Evolutionary conservation across 148 eudicot genomes (phyloP).

Genomic region (Arbutus unedo): DNA sequence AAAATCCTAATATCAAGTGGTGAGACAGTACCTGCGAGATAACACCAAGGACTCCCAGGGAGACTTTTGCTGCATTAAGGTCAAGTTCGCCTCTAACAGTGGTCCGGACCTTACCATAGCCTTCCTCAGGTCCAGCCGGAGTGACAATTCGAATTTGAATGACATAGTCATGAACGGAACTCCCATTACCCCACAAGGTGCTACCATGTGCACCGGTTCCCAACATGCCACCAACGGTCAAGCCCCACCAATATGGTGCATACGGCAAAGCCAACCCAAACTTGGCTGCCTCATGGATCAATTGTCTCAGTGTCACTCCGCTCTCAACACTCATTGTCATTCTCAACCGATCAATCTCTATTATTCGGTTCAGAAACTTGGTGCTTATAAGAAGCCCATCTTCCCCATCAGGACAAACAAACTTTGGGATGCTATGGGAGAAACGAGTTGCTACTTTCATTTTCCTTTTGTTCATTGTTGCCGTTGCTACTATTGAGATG

Average conservation of each 20-base stretch:
- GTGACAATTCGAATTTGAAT: constrained; percentile 48
- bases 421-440: constrained; percentile 62
- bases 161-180: constrained; percentile 68
- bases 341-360: constrained; percentile 22
- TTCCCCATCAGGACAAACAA: constrained; percentile 58
- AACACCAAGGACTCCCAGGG: constrained; percentile 90
- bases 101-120: constrained; percentile 39
- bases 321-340: constrained; percentile 46
- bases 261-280: constrained; percentile 59
- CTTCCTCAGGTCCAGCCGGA: constrained; percentile 43
- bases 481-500: constrained; percentile 40
- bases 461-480: constrained; percentile 35
- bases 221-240: constrained; percentile 67
- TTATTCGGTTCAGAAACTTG: constrained; percentile 34
- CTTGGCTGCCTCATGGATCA: constrained; percentile 55
- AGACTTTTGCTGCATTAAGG: constrained; percentile 64
- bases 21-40: constrained; percentile 52
- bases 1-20: background rate
- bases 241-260: constrained; percentile 81
- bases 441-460: constrained; percentile 59
- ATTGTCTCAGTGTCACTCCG: constrained; percentile 50
- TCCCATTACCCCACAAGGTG: constrained; percentile 65
- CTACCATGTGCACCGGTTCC: constrained; percentile 88
- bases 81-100: constrained; percentile 30
- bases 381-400: constrained; percentile 72